Base-by-base conservation (phyloP, 352 stramenopile genomes). In the Phytophthora pseudosyringae region DNA sequence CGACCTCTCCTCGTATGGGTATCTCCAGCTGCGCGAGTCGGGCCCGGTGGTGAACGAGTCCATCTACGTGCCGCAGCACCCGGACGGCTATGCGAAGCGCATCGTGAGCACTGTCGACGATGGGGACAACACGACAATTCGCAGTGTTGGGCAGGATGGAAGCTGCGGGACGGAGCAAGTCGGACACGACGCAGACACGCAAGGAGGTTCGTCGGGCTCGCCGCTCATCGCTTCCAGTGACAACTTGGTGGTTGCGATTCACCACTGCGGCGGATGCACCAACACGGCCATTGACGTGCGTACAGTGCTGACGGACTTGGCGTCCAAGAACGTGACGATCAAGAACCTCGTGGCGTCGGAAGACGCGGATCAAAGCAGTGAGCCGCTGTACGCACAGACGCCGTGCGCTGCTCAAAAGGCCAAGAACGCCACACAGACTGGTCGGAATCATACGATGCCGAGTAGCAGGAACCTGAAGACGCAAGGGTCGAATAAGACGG, bases 21-120 rank as follows among this genome's bases (percentile, higher is more conserved):
- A 89, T 67, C 47, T 91, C 10, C 80, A 90, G 49, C 21, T 88
- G 0, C 78, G 81, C 4, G 61, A 56, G 18, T 54, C 31, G 0
- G 80, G 80, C 0, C 59, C 84, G 1, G 60, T 69, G 31, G 4
- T 76, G 40, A 75, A 75, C 31, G 80, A 90, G 40, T 44, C 49
- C n/a, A 86, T 90, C 36, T 89, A 88, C 72, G 71, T 91, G 41
- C 70, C 80, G n/a, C 75, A 87, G 41, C 71, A 90, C 45, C 76
- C 80, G 5, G 46, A 50, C 10, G 83, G 78, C 0, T 82, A 63
- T 33, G 78, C 75, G 3, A 91, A 87, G 61, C 80, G 81, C 13
- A 79, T 89, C 16, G 67, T 68, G 16, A 86, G 74, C 15, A 67
- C 61, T 13, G 56, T 78, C 6, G 76, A 85, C 15, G 39, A 36